Conservation (phyloP, 352 stramenopile genomes). For the Pythium myriotylum region DNA sequence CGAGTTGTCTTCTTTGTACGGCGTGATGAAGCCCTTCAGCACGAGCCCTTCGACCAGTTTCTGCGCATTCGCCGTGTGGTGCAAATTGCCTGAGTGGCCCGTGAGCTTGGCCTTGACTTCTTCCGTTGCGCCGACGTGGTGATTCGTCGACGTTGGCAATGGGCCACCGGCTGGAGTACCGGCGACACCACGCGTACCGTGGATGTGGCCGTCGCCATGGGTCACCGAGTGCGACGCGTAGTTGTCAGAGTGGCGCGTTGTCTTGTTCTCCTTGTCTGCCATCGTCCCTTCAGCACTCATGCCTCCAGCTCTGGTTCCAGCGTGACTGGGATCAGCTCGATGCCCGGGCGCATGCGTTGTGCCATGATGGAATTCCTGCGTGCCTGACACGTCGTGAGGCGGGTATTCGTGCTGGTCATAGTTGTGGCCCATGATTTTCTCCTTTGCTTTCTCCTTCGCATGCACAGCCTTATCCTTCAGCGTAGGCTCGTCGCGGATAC, state of each 20-base stretch:
- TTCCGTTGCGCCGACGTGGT: not conserved
- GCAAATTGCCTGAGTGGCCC: not conserved
- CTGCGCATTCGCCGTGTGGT: slow-evolving; percentile 9
- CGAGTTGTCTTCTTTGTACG: slow-evolving; percentile 39
- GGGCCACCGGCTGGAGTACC: not conserved
- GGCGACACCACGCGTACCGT: not conserved
- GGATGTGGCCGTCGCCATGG: not conserved
- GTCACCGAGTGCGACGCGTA: not conserved
- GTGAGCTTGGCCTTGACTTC: not conserved
- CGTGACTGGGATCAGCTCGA: too few relatives aligned
- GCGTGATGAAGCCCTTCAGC: slow-evolving; percentile 26
- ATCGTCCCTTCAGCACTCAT: not conserved
- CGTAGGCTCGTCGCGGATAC: not conserved
- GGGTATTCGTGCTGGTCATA: not conserved
- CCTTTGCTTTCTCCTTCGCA: not conserved
- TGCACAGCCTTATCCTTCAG: not conserved
- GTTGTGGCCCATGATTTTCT: too few relatives aligned
- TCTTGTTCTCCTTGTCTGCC: not conserved
- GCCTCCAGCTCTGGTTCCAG: too few relatives aligned
- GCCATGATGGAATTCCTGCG: too few relatives aligned
- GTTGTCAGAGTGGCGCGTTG: not conserved
- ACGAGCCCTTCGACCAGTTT: slow-evolving; percentile 26
- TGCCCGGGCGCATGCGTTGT: too few relatives aligned
- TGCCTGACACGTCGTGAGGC: not conserved
- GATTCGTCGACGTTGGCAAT: not conserved